These are phyloP conservation scores for Coprinopsis cinerea DNA, from an alignment of 768 basidiomycete genomes.

Conservation along the genomic window DNA sequence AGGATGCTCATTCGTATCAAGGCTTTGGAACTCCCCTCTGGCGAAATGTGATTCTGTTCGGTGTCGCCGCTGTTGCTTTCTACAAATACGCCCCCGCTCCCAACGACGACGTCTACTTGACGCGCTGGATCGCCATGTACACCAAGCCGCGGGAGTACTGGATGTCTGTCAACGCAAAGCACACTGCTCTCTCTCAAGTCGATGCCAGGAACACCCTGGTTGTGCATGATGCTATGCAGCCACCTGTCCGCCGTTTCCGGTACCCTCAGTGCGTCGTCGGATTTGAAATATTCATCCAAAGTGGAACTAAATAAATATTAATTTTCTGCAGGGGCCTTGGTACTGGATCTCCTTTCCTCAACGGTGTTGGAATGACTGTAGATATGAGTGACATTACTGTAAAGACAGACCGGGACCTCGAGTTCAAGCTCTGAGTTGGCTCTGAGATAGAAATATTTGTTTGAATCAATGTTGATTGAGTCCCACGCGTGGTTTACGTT, in stretches of 20 bases:
- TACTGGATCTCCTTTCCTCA: conserved; percentile 55
- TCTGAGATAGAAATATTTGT: neutral
- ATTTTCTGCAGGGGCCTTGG: conserved; percentile 42
- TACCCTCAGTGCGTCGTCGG: conserved; percentile 64
- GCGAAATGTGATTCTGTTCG: conserved; percentile 53
- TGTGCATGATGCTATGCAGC: conserved; percentile 38
- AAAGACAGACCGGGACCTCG: conserved; percentile 24
- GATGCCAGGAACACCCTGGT: conserved; percentile 37
- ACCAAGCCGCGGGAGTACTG: conserved; percentile 47
- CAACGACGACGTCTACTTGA: conserved; percentile 55
- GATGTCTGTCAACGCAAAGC: conserved; percentile 50
- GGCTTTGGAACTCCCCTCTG: conserved; percentile 65
- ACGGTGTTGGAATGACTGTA: conserved; percentile 47
- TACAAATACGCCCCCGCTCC: conserved; percentile 68
- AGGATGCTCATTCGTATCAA: conserved; percentile 16
- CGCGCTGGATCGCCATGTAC: conserved; percentile 60
- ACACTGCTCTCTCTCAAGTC: conserved; percentile 42
- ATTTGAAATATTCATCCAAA: neutral
- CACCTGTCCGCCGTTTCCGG: conserved; percentile 51
- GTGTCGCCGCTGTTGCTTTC: conserved; percentile 43
- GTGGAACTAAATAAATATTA: neutral
- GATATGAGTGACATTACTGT: conserved; percentile 28
- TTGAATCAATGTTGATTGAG: conserved; percentile 2
- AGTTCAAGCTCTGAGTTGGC: neutral
- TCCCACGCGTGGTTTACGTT: conserved; percentile 5